These are phyloP conservation scores for Saccharomycopsis javanensis DNA, from an alignment of 805 yeast species.

Conservation along the genomic window DNA sequence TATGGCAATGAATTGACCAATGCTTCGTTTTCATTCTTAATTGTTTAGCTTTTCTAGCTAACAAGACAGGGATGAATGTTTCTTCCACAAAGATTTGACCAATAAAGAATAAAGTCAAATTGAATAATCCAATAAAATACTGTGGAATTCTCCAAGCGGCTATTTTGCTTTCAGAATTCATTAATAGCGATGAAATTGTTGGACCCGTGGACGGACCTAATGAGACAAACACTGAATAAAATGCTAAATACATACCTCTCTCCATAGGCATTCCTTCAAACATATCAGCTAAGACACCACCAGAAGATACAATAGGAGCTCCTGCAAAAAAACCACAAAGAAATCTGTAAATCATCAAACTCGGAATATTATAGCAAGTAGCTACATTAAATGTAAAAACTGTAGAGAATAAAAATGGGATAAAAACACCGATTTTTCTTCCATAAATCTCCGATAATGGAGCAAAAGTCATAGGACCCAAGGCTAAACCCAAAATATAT, in stretches of 20 bases:
- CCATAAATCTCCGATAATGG: conserved; percentile 66
- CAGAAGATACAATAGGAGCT: conserved; percentile 59
- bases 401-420: conserved; percentile 39
- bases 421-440: conserved; percentile 43
- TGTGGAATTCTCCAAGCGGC: conserved; percentile 51
- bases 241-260: conserved; percentile 46
- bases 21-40: conserved; percentile 49
- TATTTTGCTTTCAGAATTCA: conserved; percentile 29
- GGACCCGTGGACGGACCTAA: conserved; percentile 38
- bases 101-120: conserved; percentile 26
- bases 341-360: conserved; percentile 48
- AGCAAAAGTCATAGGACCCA: conserved; percentile 59
- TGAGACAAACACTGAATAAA: conserved; percentile 39
- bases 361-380: conserved; percentile 43
- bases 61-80: conserved; percentile 48
- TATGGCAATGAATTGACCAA: conserved; percentile 44
- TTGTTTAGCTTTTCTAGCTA: conserved; percentile 37
- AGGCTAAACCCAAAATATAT: conserved; percentile 56
- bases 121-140: conserved; percentile 40
- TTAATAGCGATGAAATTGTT: conserved; percentile 38
- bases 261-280: conserved; percentile 32
- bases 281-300: conserved; percentile 55
- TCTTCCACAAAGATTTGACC: conserved; percentile 42
- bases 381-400: conserved; percentile 51
- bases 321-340: conserved; percentile 58